Evolutionary conservation across 1,284 basidiomycete species (phyloP).

Genomic region (Omphalotus olearius): DNA sequence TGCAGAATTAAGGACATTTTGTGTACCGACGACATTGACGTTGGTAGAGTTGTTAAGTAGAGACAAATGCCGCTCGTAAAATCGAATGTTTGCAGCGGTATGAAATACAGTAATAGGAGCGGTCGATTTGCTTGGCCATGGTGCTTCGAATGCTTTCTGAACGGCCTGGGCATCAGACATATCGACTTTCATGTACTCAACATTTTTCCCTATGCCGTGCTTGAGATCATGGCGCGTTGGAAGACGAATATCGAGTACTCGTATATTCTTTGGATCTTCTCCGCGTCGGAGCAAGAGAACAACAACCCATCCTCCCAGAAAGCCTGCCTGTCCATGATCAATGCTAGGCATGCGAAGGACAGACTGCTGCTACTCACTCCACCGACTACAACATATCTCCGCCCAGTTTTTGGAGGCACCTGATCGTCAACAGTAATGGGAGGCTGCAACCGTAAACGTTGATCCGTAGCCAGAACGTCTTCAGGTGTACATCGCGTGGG

Average conservation of each 20-base stretch:
- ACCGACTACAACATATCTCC: slow-evolving; percentile 53
- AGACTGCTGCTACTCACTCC: slow-evolving; percentile 34
- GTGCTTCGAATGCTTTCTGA: slow-evolving; percentile 54
- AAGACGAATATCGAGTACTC: slow-evolving; percentile 61
- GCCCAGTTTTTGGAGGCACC: slow-evolving; percentile 45
- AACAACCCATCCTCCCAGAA: slow-evolving; percentile 74
- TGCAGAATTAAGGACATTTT: slow-evolving; percentile 54
- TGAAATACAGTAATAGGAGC: slow-evolving; percentile 58
- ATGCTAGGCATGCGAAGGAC: not conserved
- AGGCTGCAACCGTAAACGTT: slow-evolving; percentile 26
- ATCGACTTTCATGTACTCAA: slow-evolving; percentile 57
- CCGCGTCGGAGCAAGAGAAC: slow-evolving; percentile 62
- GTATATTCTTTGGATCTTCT: slow-evolving; percentile 59
- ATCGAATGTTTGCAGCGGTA: slow-evolving; percentile 71
- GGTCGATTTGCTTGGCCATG: slow-evolving; percentile 49
- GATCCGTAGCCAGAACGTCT: slow-evolving; percentile 32
- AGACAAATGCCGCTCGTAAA: slow-evolving; percentile 55
- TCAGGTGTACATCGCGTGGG: slow-evolving; percentile 41
- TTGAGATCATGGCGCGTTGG: slow-evolving; percentile 52
- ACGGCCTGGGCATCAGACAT: slow-evolving; percentile 50
- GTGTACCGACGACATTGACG: slow-evolving; percentile 63
- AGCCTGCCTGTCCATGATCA: slow-evolving; percentile 47
- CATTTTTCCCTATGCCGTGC: slow-evolving; percentile 41
- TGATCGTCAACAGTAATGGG: slow-evolving; percentile 31
- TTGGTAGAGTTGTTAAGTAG: slow-evolving; percentile 49